phyloP scores from a whole-genome alignment of 2,329 filamentous ascomycete genomes.

The Drechslerella dactyloides region DNA sequence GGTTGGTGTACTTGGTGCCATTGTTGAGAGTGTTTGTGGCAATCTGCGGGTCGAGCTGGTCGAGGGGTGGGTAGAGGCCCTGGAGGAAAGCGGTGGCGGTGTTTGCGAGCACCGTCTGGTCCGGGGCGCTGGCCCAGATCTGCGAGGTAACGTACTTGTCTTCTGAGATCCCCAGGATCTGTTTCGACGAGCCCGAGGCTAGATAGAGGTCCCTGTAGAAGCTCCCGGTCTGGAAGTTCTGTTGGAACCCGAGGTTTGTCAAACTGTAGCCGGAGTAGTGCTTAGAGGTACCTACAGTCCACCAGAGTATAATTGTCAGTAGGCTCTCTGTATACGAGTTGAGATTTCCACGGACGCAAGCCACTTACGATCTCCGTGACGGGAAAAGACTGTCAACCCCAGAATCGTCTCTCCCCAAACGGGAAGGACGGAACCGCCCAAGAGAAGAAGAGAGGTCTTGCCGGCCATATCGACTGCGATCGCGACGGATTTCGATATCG shows the following conservation, averaged over 20 bases:
- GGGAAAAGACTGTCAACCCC: conserved; percentile 84
- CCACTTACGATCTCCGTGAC: conserved; percentile 76
- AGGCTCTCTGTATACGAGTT: not conserved
- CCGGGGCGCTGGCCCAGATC: conserved; percentile 73
- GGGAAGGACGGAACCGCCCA: conserved; percentile 37
- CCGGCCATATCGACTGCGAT: conserved; percentile 28
- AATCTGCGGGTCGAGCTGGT: conserved; percentile 58
- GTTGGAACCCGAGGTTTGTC: conserved; percentile 77
- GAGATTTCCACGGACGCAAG: conserved; percentile 62
- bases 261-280: conserved; percentile 72
- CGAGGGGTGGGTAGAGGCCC: conserved; percentile 81
- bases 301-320: conserved; percentile 12
- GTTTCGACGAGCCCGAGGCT: conserved; percentile 62
- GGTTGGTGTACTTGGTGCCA: conserved; percentile 69
- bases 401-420: conserved; percentile 70
- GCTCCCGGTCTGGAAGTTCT: conserved; percentile 74
- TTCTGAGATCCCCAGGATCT: conserved; percentile 71
- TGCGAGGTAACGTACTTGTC: conserved; percentile 73
- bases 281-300: conserved; percentile 61
- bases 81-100: conserved; percentile 82
- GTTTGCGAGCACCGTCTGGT: conserved; percentile 78
- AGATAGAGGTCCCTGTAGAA: conserved; percentile 83
- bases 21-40: conserved; percentile 72
- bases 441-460: conserved; percentile 31
- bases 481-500: not conserved